phyloP scores from a whole-genome alignment of 1,284 basidiomycete species.

The Sanghuangporus baumii region DNA sequence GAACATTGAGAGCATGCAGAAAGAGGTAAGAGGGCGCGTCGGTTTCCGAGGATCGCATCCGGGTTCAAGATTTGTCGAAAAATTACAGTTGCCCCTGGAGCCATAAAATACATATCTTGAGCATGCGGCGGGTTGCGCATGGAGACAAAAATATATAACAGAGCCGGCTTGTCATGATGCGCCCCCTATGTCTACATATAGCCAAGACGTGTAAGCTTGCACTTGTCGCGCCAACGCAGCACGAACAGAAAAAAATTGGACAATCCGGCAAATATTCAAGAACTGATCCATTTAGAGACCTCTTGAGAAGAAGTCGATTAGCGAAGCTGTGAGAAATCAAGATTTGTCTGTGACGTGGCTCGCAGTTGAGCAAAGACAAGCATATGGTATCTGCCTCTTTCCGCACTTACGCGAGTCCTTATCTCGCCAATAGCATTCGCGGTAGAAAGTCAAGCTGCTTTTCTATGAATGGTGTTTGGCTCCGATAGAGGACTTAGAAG shows the following conservation, averaged over 20 bases:
- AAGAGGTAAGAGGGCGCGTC: not conserved
- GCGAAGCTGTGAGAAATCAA: not conserved
- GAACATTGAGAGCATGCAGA: not conserved
- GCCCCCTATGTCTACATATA: not conserved
- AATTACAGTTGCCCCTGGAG: not conserved
- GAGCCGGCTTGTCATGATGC: not conserved
- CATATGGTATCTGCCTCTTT: not conserved
- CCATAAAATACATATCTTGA: not conserved
- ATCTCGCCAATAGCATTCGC: not conserved
- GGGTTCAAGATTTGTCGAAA: not conserved
- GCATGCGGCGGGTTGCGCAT: not conserved
- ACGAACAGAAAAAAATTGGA: not conserved
- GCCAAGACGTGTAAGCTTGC: not conserved
- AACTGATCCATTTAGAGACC: not conserved
- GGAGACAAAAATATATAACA: not conserved
- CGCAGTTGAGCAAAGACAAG: not conserved
- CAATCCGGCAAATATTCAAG: not conserved
- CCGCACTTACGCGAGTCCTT: not conserved
- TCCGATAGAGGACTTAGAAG: not conserved
- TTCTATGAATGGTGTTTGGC: not conserved
- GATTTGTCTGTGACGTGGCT: not conserved
- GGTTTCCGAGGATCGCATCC: not conserved
- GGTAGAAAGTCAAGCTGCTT: not conserved
- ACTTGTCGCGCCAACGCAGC: not conserved
- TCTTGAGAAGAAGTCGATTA: not conserved